Conservation (phyloP, 164 flowering plant species). For the Cinnamomum chago region DNA sequence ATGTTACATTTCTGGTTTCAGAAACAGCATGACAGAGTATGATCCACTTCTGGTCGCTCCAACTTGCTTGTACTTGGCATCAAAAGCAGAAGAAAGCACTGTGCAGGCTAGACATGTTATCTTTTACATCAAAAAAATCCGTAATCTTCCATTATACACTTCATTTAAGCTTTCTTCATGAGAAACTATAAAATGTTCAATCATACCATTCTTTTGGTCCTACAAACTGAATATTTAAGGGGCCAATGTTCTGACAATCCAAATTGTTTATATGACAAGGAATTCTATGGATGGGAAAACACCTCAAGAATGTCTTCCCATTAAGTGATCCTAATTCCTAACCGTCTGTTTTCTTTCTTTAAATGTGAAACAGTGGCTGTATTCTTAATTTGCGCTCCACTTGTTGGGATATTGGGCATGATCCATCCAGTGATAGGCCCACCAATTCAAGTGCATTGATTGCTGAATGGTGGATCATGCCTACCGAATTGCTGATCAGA, state of each 20-base stretch:
- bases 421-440: neutral
- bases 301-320: neutral
- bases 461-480: neutral
- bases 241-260: neutral
- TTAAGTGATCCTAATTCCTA: neutral
- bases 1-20: slow-evolving; percentile 28
- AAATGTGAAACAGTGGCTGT: neutral
- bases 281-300: neutral
- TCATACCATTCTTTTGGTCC: neutral
- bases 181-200: neutral
- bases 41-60: slow-evolving; percentile 97
- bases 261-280: neutral
- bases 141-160: slow-evolving; percentile 30
- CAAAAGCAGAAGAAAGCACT: slow-evolving; percentile 99
- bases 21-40: slow-evolving; percentile 86
- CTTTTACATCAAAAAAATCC: slow-evolving; percentile 71
- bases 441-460: neutral
- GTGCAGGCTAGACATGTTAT: slow-evolving; percentile 81
- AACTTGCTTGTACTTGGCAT: slow-evolving; percentile 89
- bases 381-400: neutral
- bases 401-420: neutral
- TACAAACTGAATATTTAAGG: neutral
- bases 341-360: neutral
- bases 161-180: neutral
- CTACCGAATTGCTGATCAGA: neutral